Evolutionary conservation across 2,329 filamentous ascomycete species (phyloP).

Genomic region (Dactylella cylindrospora): DNA sequence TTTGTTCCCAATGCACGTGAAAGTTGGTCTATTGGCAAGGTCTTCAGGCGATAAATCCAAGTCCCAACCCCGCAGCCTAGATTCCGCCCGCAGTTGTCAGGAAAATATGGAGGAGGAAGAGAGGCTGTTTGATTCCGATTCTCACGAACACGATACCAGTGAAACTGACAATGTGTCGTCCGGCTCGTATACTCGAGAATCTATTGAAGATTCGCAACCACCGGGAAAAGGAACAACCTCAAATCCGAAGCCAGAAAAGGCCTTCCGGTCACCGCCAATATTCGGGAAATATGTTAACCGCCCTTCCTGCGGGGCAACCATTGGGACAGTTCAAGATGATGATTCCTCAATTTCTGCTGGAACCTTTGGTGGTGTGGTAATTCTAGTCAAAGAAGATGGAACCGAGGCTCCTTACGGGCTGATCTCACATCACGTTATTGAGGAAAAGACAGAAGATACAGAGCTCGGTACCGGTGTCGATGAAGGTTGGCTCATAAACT

Average conservation of each 20-base stretch:
- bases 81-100: no score
- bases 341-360: conserved; percentile 37
- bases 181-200: not conserved
- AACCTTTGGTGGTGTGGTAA: conserved; percentile 38
- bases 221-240: not conserved
- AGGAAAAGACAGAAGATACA: conserved; percentile 38
- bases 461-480: conserved; percentile 40
- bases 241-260: conserved; percentile 14
- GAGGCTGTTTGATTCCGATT: no score
- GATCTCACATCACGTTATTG: conserved; percentile 43
- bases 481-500: conserved; percentile 40
- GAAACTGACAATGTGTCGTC: not conserved
- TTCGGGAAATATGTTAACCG: conserved; percentile 37
- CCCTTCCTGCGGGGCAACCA: conserved; percentile 37
- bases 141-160: not conserved
- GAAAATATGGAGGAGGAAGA: not conserved
- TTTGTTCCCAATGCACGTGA: conserved; percentile 42
- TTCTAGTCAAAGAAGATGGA: conserved; percentile 39
- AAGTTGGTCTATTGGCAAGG: conserved; percentile 36
- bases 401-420: conserved; percentile 40
- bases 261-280: conserved; percentile 35
- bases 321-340: conserved; percentile 34
- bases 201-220: not conserved
- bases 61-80: not conserved
- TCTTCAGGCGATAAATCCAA: conserved; percentile 13